Evolutionary conservation across 2,329 filamentous ascomycete genomes (phyloP).

Genomic region (Coniochaeta ligniaria): DNA sequence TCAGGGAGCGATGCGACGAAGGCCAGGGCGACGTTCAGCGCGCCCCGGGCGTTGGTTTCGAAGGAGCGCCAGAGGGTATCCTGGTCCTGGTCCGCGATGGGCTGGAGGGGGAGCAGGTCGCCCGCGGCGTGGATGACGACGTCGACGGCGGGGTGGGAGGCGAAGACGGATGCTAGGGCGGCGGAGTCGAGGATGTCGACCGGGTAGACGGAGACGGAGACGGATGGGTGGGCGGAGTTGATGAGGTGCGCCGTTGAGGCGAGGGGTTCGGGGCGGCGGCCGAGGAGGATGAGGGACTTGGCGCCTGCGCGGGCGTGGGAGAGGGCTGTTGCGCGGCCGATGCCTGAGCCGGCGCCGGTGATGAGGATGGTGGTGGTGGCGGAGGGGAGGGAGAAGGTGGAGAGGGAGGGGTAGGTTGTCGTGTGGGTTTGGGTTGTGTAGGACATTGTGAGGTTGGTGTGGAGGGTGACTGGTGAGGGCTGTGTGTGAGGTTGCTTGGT

Average conservation of each 20-base stretch:
- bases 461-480: neutral
- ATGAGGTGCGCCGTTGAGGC: slow-evolving; percentile 3
- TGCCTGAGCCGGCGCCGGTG: slow-evolving; percentile 10
- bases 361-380: slow-evolving; percentile 15
- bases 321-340: slow-evolving; percentile 9
- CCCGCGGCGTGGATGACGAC: slow-evolving; percentile 25
- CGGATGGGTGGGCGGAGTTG: neutral
- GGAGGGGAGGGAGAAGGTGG: slow-evolving; percentile 8
- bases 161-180: neutral
- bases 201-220: slow-evolving; percentile 5
- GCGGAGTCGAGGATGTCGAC: slow-evolving; percentile 5
- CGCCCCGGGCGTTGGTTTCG: slow-evolving; percentile 21
- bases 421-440: slow-evolving; percentile 10
- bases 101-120: slow-evolving; percentile 9
- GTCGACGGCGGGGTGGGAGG: slow-evolving; percentile 18
- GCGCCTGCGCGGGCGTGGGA: slow-evolving; percentile 10
- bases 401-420: slow-evolving; percentile 8
- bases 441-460: neutral
- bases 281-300: slow-evolving; percentile 9
- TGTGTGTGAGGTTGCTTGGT: neutral
- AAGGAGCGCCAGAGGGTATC: slow-evolving; percentile 8
- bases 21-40: slow-evolving; percentile 20
- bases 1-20: slow-evolving; percentile 10
- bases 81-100: slow-evolving; percentile 1
- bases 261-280: slow-evolving; percentile 8